These are phyloP conservation scores for Colletotrichum musae DNA, from an alignment of 2,329 filamentous ascomycete genomes.

Conservation along the genomic window DNA sequence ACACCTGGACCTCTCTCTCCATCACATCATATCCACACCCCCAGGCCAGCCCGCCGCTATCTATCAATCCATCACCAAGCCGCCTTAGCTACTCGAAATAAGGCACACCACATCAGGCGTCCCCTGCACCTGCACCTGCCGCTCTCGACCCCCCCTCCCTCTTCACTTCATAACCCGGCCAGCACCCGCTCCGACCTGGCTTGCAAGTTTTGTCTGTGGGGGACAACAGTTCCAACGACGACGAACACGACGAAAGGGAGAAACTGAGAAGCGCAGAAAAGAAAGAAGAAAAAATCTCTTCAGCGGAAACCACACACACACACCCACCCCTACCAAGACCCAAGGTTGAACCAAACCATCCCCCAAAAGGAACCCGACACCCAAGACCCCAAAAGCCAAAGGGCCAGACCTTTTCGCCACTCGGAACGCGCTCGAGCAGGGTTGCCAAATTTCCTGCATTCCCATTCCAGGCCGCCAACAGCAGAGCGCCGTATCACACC, in stretches of 20 bases:
- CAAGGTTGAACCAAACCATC: not conserved
- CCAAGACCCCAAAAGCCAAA: constrained; percentile 8
- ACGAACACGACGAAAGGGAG: too few species aligned
- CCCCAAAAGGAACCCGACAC: too few species aligned
- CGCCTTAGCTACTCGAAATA: constrained; percentile 37
- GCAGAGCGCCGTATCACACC: constrained; percentile 27
- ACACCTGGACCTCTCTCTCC: too few species aligned
- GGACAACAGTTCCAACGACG: constrained; percentile 13
- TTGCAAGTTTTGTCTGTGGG: constrained; percentile 20
- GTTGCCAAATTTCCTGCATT: constrained; percentile 38
- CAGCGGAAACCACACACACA: constrained; percentile 20
- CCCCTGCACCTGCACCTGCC: constrained; percentile 32
- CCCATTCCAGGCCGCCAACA: constrained; percentile 38
- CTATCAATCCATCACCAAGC: constrained; percentile 39
- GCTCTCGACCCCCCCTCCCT: constrained; percentile 27
- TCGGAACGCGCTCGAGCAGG: constrained; percentile 35
- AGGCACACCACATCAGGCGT: constrained; percentile 40
- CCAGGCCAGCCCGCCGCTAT: constrained; percentile 40
- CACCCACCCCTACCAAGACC: not conserved
- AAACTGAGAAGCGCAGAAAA: not conserved
- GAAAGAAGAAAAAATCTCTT: constrained; percentile 36
- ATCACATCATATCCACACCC: constrained; percentile 21
- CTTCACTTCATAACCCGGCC: constrained; percentile 35
- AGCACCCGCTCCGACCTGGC: constrained; percentile 37
- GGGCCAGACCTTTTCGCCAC: constrained; percentile 35